phyloP scores from a whole-genome alignment of 441 rosid genomes.

The Corymbia calophylla region DNA sequence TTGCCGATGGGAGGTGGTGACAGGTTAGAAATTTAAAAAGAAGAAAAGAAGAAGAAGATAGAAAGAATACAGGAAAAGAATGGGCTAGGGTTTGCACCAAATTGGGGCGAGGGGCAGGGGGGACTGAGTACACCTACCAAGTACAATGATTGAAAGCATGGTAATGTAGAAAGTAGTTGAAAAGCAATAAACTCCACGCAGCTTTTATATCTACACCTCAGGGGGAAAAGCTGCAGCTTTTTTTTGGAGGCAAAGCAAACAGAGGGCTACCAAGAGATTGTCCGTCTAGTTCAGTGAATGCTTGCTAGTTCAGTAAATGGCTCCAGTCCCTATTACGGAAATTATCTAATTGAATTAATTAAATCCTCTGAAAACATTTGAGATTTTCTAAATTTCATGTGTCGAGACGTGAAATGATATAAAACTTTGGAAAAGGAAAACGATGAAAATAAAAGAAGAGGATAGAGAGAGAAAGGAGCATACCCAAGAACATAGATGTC shows the following conservation, averaged over 20 bases:
- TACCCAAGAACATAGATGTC: slow-evolving; percentile 85
- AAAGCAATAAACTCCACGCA: background rate
- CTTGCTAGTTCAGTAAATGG: background rate
- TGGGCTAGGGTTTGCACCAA: background rate
- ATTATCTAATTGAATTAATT: background rate
- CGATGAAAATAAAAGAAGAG: background rate
- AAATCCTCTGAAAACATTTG: background rate
- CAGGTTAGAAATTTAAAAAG: background rate
- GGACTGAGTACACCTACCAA: background rate
- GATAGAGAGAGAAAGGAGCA: background rate
- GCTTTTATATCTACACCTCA: background rate
- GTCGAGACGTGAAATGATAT: background rate
- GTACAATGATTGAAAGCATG: background rate
- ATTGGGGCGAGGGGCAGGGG: background rate
- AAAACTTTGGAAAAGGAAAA: background rate
- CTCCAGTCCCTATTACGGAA: background rate
- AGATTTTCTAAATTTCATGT: background rate
- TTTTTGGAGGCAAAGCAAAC: background rate
- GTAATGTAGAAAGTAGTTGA: background rate
- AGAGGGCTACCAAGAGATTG: background rate
- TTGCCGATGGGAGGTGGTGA: background rate
- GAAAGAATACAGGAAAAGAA: background rate
- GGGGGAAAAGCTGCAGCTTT: background rate
- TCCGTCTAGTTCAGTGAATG: background rate
- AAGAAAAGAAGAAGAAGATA: background rate